Evolutionary conservation across 306 rosid species (phyloP), one percentile per base, ranked within the genome.

Genomic region (Gillenia trifoliata): DNA sequence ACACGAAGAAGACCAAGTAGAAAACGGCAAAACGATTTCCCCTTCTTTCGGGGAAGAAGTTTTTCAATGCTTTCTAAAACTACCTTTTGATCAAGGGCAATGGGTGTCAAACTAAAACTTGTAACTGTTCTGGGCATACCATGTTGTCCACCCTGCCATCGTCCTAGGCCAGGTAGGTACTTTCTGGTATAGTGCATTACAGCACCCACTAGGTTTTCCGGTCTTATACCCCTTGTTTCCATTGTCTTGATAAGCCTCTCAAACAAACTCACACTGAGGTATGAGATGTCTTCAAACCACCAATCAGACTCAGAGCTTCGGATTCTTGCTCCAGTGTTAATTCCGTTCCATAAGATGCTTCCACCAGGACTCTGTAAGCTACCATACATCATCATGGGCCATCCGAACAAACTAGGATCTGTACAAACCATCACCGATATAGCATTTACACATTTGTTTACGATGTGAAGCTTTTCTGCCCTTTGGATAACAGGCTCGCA

Each of bases 381-480:
- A 75, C 98, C 98, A 76, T 91, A 93, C 98, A 93, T 91, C 97
- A 84, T 93, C 98, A 93, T 93, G 36, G 98, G 98, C 98, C 98
- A 91, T 68, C 98, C 98, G 77, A 93, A 93, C 84, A 93, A 86
- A 75, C 98, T 89, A 68, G 96, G 97, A 75, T 93, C 98, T 0
- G 98, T 93, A 80, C 96, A 93, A 74, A 81, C 97, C 97, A 93
- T 93, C 90, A 91, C 82, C 11, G 97, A 88, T 22, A 93, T 79
- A 68, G 98, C 89, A 70, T 83, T 85, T 79, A 91, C 79, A 79
- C 98, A 91, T 82, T 86, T 89, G 30, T 76, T 81, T 57, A 91
- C 77, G 65, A 93, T 82, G 64, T 85, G 89, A 73, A 91, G 86
- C 60, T 87, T 91, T 79, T 89, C 97, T 11, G 91, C 96, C 79